phyloP scores from a whole-genome alignment of 352 stramenopile species.

The Pythium insidiosum region DNA sequence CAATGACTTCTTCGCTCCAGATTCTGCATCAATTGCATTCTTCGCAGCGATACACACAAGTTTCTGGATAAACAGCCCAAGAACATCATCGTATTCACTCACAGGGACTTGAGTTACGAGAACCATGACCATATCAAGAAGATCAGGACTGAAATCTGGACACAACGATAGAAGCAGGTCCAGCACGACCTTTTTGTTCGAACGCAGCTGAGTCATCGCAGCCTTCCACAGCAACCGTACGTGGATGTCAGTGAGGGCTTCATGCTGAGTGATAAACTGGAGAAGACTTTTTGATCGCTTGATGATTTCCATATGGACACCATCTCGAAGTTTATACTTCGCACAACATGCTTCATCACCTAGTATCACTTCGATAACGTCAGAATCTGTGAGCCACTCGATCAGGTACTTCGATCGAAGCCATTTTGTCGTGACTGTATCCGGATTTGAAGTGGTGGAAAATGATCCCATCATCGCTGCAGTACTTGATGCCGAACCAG shows the following conservation, averaged over 20 bases:
- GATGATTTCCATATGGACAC: slow-evolving; percentile 74
- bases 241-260: slow-evolving; percentile 53
- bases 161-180: slow-evolving; percentile 69
- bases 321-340: slow-evolving; percentile 68
- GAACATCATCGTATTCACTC: slow-evolving; percentile 66
- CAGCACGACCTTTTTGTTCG: slow-evolving; percentile 59
- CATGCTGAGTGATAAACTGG: slow-evolving; percentile 48
- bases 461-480: slow-evolving; percentile 13
- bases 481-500: slow-evolving; percentile 7
- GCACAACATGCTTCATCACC: slow-evolving; percentile 53
- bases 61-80: slow-evolving; percentile 72
- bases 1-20: slow-evolving; percentile 54
- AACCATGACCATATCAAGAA: slow-evolving; percentile 70
- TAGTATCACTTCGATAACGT: slow-evolving; percentile 78
- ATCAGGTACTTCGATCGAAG: slow-evolving; percentile 62
- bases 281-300: slow-evolving; percentile 71
- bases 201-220: slow-evolving; percentile 53
- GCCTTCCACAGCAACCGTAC: slow-evolving; percentile 74
- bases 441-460: no score
- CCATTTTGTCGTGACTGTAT: slow-evolving; percentile 48
- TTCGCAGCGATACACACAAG: slow-evolving; percentile 70
- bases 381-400: slow-evolving; percentile 71
- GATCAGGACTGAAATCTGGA: slow-evolving; percentile 50
- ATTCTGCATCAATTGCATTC: slow-evolving; percentile 60
- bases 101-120: slow-evolving; percentile 67